Base-by-base conservation (phyloP, 176 grass and related monocot species). In the Carex pumila region DNA sequence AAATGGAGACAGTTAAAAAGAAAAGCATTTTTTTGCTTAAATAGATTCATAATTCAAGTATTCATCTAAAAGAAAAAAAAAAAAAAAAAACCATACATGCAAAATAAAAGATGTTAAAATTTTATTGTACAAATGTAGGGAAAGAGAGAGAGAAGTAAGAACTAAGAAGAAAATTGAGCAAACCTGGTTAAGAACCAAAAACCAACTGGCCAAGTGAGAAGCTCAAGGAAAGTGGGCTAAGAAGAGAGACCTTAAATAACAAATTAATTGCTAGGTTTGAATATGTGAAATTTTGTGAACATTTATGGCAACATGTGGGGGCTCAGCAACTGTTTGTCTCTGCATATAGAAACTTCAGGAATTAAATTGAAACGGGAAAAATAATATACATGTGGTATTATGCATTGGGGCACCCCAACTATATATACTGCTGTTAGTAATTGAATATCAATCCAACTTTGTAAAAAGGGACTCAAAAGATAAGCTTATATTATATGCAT, bases 191-290 rank as follows among this genome's bases (percentile, higher is more conserved):
- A 77, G 45, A 74, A 49, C 19, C 71, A 74, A 52, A 74, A 74
- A 74, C 71, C 71, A 75, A 75, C 21, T 30, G 71, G 72, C 49
- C 72, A 17, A 76, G 72, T 56, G 73, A 77, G 73, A 77, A 77
- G 47, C 50, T 56, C 21, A 77, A 55, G 71, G 71, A 75, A 73
- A 73, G 10, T 54, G 47, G 71, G 54, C 47, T 49, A 76, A 13
- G 22, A 76, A 76, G 12, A 31, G 49, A 54, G 21, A 13, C 47
- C 72, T 75, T 75, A 75, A 76, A 76, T 76, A 76, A 76, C 19
- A 76, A 55, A 54, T 12, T 76, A 25, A 21, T 76, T 55, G 13
- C 49, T 76, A 76, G 13, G 12, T 54, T 76, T 76, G 49, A 76
- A 76, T 30, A 54, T 76, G 49, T 76, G 22, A 76, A 76, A 76